Percentiles rank a stretch among this genome's conserved stretches.
Conservation (phyloP, 2,329 filamentous ascomycete species). For the Diaporthe citriasiana region DNA sequence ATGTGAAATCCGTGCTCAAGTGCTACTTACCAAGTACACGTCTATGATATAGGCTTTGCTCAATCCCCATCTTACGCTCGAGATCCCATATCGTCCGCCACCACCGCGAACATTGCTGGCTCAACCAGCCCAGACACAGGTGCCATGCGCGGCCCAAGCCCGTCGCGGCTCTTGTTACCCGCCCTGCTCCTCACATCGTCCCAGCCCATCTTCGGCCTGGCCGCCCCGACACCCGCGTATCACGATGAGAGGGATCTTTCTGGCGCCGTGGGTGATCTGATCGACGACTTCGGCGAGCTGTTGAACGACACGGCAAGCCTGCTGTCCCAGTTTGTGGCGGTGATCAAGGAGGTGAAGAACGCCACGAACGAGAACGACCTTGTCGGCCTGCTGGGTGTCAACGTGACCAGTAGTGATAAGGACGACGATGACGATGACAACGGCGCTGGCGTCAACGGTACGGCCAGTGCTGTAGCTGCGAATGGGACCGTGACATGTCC, state of each 20-base stretch:
- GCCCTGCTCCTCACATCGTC: background rate
- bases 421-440: background rate
- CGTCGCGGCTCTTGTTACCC: slow-evolving; percentile 11
- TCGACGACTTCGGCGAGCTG: slow-evolving; percentile 20
- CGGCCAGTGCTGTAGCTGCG: slow-evolving; percentile 22
- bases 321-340: slow-evolving; percentile 27
- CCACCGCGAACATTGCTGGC: background rate
- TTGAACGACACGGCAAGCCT: slow-evolving; percentile 33
- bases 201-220: background rate
- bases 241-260: slow-evolving; percentile 29
- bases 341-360: slow-evolving; percentile 32
- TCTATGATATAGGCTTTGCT: slow-evolving; percentile 14
- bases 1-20: background rate
- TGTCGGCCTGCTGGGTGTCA: slow-evolving; percentile 34
- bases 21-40: background rate
- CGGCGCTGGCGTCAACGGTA: slow-evolving; percentile 2
- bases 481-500: slow-evolving; percentile 35
- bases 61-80: background rate
- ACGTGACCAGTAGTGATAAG: background rate
- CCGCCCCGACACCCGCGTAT: background rate
- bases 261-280: slow-evolving; percentile 13
- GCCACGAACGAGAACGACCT: slow-evolving; percentile 39
- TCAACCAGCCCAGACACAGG: background rate
- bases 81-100: background rate
- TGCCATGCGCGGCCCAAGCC: slow-evolving; percentile 28